Evolutionary conservation across 2,329 filamentous ascomycete genomes (phyloP).

Genomic region (Scedosporium apiospermum): DNA sequence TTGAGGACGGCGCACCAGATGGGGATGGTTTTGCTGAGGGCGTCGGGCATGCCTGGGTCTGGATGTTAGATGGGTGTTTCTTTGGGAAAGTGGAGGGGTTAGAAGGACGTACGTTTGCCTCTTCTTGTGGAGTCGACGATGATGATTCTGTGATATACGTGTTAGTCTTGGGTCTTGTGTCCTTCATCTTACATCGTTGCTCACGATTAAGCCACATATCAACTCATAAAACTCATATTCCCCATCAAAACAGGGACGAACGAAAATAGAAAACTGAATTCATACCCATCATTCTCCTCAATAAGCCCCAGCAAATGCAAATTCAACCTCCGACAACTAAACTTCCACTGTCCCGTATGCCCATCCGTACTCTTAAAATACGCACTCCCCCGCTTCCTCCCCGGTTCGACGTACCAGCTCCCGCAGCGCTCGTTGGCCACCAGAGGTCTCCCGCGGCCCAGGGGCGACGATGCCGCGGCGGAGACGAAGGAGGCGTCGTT

Average conservation of each 20-base stretch:
- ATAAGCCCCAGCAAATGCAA: constrained; percentile 67
- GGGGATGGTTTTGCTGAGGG: constrained; percentile 84
- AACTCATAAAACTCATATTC: too few species aligned
- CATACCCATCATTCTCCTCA: constrained; percentile 56
- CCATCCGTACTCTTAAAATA: constrained; percentile 99
- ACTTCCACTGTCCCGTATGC: constrained; percentile 82
- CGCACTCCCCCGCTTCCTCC: constrained; percentile 58
- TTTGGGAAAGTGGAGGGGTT: background rate
- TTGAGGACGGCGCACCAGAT: constrained; percentile 92
- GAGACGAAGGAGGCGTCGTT: constrained; percentile 68
- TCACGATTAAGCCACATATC: background rate
- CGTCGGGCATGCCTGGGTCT: constrained; percentile 72
- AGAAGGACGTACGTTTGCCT: constrained; percentile 59
- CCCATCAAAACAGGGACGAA: background rate
- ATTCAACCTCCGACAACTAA: constrained; percentile 78
- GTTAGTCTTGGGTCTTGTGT: background rate
- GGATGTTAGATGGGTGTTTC: background rate
- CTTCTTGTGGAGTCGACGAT: constrained; percentile 89
- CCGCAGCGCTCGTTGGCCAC: constrained; percentile 93
- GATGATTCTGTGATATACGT: constrained; percentile 45
- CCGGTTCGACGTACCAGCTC: constrained; percentile 79
- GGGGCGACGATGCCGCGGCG: constrained; percentile 43
- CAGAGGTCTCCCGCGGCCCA: constrained; percentile 46
- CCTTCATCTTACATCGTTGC: background rate
- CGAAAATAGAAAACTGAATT: background rate